Base-by-base conservation (phyloP, 768 basidiomycete species). In the Arthromyces matolae region DNA sequence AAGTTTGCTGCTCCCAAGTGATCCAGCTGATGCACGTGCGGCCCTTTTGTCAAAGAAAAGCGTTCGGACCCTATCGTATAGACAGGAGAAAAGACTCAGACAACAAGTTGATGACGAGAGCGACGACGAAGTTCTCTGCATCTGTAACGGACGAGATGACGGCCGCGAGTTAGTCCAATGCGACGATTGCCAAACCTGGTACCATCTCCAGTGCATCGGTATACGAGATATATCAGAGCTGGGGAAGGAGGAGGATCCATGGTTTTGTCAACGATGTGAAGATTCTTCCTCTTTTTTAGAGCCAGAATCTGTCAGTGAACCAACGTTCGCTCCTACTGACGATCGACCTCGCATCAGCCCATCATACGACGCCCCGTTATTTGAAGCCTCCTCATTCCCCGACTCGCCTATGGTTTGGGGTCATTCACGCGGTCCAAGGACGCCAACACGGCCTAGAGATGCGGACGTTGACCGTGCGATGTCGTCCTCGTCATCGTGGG, bases 131-230 rank as follows among this genome's bases (percentile, higher is more conserved):
- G 64, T 75, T 14, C 58, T 82, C 14, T 92, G 89, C 60, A 71
- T 86, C 22, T 91, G 89, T 60, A 65, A 69, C 34, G 83, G 81
- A 14, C 70, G 66, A 42, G 83, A 86, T 55, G 84, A 89, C 49
- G 88, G 84, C 3, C 71, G 83, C n/a, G 77, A 81, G 49, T 72
- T 88, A 37, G 90, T 92, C 25, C 89, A 90, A 57, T 93, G 89
- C 55, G 89, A 92, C 56, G 73, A 75, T 4, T 93, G 89, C 62
- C 72, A 79, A 60, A 82, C 72, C 13, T 93, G 89, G 89, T 91
- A 86, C 60, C 89, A 93, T 64, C 72, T 89, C 25, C 67, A 79
- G 35, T 93, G 89, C 64, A 82, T 92, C 29, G 89, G 87, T 42
- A 85, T 92, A 55, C 67, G 66, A 42, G 75, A 72, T 55, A 74